Base-by-base conservation (phyloP, 192 early-diverging fungal species). In the Coemansia guatemalensis region DNA sequence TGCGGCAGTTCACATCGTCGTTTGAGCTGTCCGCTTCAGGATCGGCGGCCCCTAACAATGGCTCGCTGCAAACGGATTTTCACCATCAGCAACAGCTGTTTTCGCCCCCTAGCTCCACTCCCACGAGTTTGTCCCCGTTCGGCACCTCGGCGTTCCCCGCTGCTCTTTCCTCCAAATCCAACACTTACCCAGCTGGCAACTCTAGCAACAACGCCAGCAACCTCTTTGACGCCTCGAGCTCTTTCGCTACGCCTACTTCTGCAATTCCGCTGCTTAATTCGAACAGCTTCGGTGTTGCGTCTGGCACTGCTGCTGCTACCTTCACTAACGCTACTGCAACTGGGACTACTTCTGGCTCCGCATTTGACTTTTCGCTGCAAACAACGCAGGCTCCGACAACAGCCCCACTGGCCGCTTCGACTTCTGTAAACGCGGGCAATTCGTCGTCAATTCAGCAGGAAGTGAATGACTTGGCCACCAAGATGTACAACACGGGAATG, bases 1-100 rank as follows among this genome's bases (percentile, higher is more conserved):
- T 63, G 67, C 76, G 76, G 32, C 71, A 79, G 56, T 79, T 79
- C 53, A 73, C 71, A 4, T 73, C 76, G 53, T 67, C 76, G 48
- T 79, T 73, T 53, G 76, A 79, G 57, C 48, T 73, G 33, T n/a
- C 60, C 5, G 26, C 58, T 23, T n/a, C 56, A 8, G 56, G 8
- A 14, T 32, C 27, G 29, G 54, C 54, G 30, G 29, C 60, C n/a
- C 54, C 23, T 50, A 65, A 51, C 39, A 55, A 58, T 60, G 55
- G 62, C 64, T 50, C 62, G 18, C 64, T 58, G 57, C 64, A 17
- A 58, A 32, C 50, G 27, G 41, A 49, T 23, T 48, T 50, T 20
- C 57, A 47, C 18, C 56, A 57, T 39, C 67, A 71, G 23, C 62
- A 64, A 51, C 73, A 60, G 4, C 50, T 48, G 26, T 29, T 17